Percentiles rank a stretch among this genome's conserved stretches.
Evolutionary conservation across 169 alveolate genomes (phyloP).

Genomic region (Plasmodium gonderi): DNA sequence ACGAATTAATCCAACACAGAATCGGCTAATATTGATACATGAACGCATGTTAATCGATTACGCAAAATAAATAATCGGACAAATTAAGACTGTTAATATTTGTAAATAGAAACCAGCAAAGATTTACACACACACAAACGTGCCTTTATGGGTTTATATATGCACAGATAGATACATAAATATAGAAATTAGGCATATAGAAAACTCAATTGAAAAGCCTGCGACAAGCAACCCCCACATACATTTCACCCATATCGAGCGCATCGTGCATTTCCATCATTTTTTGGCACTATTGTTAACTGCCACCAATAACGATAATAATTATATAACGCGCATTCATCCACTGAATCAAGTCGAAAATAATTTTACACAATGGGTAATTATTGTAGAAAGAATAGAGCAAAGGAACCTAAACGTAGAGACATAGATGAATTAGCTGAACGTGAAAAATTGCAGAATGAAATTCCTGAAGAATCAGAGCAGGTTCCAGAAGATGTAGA

Average conservation of each 20-base stretch:
- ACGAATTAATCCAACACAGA: constrained; percentile 26
- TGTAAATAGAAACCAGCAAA: not conserved
- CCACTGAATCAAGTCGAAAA: not conserved
- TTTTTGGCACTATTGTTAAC: not conserved
- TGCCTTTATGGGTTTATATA: not conserved
- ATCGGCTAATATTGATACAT: not conserved
- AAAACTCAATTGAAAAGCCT: not conserved
- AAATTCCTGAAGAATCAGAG: constrained; percentile 19
- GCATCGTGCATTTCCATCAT: not conserved
- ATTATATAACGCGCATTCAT: no score
- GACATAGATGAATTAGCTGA: constrained; percentile 79
- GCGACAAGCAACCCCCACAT: not conserved
- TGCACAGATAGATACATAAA: not conserved
- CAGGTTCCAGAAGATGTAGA: constrained; percentile 59
- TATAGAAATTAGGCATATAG: not conserved
- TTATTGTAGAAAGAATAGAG: constrained; percentile 76
- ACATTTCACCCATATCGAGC: not conserved
- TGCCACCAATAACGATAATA: not conserved
- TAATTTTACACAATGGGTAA: constrained; percentile 55
- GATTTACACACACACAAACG: not conserved
- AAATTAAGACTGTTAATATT: constrained; percentile 6
- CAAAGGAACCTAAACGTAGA: constrained; percentile 82
- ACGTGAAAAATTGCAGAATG: constrained; percentile 30
- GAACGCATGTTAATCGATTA: constrained; percentile 11
- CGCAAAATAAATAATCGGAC: not conserved